phyloP scores from a whole-genome alignment of 345 rosid species.

The Citrus trifoliata region DNA sequence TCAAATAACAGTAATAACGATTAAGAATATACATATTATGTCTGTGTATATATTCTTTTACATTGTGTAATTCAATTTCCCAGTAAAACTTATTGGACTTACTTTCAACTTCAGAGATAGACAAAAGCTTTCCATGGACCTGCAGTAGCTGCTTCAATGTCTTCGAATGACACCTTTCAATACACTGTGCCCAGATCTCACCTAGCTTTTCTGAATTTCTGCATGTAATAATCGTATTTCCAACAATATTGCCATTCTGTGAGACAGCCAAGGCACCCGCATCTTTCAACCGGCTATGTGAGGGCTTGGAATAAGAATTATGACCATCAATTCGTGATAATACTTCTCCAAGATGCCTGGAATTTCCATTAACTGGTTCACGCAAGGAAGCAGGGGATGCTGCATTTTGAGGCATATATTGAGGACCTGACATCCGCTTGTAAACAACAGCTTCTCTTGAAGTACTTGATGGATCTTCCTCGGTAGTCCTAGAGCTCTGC shows the following conservation, averaged over 20 bases:
- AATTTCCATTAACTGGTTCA: constrained; percentile 42
- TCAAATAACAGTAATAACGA: not conserved
- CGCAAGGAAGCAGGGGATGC: constrained; percentile 51
- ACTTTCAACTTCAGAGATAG: constrained; percentile 85
- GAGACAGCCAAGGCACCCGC: constrained; percentile 36
- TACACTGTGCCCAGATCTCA: constrained; percentile 72
- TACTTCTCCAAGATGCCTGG: constrained; percentile 37
- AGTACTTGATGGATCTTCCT: constrained; percentile 73
- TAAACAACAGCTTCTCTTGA: constrained; percentile 57
- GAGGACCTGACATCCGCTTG: constrained; percentile 58
- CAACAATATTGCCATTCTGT: constrained; percentile 32
- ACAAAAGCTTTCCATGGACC: constrained; percentile 76
- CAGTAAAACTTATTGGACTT: constrained; percentile 13
- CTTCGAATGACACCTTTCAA: constrained; percentile 87
- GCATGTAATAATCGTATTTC: constrained; percentile 38
- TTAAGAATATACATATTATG: not conserved
- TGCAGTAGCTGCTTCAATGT: constrained; percentile 79
- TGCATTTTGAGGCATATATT: constrained; percentile 38
- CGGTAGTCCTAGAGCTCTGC: constrained; percentile 81
- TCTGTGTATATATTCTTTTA: not conserved
- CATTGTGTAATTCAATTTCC: not conserved
- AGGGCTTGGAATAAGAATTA: constrained; percentile 37
- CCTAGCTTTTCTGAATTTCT: constrained; percentile 62
- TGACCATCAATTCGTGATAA: constrained; percentile 35
- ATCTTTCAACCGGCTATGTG: constrained; percentile 33